Evolutionary conservation across 2,329 filamentous ascomycete species (phyloP).

Genomic region (Fusarium vanettenii): DNA sequence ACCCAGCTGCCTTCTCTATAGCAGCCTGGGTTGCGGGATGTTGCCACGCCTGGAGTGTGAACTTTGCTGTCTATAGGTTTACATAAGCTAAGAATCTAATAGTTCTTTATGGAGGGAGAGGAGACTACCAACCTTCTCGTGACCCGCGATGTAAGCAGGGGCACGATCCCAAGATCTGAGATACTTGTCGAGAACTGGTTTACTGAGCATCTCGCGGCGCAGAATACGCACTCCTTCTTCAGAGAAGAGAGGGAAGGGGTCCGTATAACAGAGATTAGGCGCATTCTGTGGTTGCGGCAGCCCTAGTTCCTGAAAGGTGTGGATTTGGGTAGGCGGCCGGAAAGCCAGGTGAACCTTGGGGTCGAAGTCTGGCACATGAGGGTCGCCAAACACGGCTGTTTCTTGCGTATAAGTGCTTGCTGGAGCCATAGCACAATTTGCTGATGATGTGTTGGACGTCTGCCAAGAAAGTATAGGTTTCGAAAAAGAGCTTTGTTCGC

Average conservation of each 20-base stretch:
- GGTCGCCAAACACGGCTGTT: neutral
- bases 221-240: constrained; percentile 18
- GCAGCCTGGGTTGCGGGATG: constrained; percentile 15
- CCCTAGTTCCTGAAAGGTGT: constrained; percentile 12
- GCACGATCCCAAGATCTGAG: constrained; percentile 7
- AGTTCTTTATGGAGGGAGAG: neutral
- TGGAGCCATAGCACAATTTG: neutral
- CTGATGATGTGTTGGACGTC: neutral
- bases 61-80: constrained; percentile 1
- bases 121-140: neutral
- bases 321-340: neutral
- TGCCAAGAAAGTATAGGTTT: neutral
- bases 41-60: constrained; percentile 9
- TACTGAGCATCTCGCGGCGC: constrained; percentile 9
- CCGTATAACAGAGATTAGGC: constrained; percentile 15
- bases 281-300: constrained; percentile 7
- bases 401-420: neutral
- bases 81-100: neutral
- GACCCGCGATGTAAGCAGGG: constrained; percentile 5
- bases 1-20: constrained; percentile 5
- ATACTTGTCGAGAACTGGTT: constrained; percentile 13
- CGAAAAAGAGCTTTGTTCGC: neutral
- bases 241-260: constrained; percentile 17
- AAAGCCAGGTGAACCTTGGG: neutral
- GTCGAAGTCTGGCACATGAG: neutral